phyloP scores from a whole-genome alignment of 2,329 filamentous ascomycete genomes.

The Lachnum nothofagi region DNA sequence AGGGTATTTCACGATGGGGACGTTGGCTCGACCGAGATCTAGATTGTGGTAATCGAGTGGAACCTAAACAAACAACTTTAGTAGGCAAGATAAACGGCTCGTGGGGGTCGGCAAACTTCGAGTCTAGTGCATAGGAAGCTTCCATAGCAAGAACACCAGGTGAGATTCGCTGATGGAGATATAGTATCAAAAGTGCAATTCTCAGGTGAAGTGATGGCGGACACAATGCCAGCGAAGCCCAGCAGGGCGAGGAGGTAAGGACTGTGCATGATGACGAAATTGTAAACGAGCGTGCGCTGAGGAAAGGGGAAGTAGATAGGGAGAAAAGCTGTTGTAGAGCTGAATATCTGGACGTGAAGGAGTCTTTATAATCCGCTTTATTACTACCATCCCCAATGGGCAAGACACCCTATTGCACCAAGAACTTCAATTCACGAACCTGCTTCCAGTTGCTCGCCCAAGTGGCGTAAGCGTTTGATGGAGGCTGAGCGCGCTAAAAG shows the following conservation, averaged over 20 bases:
- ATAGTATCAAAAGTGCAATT: slow-evolving; percentile 7
- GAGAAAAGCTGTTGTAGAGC: too few relatives aligned
- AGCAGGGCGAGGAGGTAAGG: not conserved
- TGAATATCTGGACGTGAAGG: too few relatives aligned
- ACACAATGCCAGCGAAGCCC: not conserved
- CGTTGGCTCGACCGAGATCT: slow-evolving; percentile 1
- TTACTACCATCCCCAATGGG: too few relatives aligned
- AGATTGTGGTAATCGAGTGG: slow-evolving; percentile 6
- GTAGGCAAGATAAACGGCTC: not conserved
- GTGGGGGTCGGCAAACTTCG: slow-evolving; percentile 9
- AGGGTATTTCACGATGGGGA: slow-evolving; percentile 11
- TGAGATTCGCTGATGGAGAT: slow-evolving; percentile 6
- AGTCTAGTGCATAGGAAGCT: slow-evolving; percentile 20
- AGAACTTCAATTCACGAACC: too few relatives aligned
- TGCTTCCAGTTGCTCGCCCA: too few relatives aligned
- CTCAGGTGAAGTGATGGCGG: not conserved
- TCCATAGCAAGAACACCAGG: slow-evolving; percentile 21
- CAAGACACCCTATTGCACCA: too few relatives aligned
- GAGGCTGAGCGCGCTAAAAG: not conserved
- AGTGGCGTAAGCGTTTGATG: too few relatives aligned
- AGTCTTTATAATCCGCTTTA: too few relatives aligned
- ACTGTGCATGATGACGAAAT: not conserved
- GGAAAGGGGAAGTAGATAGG: too few relatives aligned
- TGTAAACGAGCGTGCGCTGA: too few relatives aligned
- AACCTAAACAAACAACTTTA: slow-evolving; percentile 4